phyloP scores from a whole-genome alignment of 2,329 filamentous ascomycete species.

The Parastagonospora nodorum region DNA sequence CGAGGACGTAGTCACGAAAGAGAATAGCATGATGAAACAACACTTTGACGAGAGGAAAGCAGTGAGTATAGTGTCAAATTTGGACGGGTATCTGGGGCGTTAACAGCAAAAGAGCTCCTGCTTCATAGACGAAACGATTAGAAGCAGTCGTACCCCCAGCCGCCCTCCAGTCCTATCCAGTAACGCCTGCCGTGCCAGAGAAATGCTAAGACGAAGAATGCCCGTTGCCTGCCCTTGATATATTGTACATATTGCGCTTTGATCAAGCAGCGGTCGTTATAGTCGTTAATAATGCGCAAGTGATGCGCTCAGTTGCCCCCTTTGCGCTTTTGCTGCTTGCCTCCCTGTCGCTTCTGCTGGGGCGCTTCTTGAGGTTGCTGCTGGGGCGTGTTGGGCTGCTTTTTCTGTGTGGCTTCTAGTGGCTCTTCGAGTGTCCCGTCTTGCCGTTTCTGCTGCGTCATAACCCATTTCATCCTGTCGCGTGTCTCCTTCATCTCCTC shows the following conservation, averaged over 20 bases:
- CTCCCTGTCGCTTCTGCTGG: slow-evolving; percentile 23
- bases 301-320: neutral
- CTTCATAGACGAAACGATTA: neutral
- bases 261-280: slow-evolving; percentile 24
- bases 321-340: slow-evolving; percentile 1
- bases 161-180: neutral
- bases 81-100: slow-evolving; percentile 1
- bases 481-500: slow-evolving; percentile 65
- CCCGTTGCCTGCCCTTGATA: slow-evolving; percentile 21
- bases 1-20: too few species aligned
- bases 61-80: slow-evolving; percentile 1
- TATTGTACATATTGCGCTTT: slow-evolving; percentile 28
- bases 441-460: slow-evolving; percentile 44
- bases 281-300: slow-evolving; percentile 11
- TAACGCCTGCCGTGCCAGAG: neutral
- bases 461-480: slow-evolving; percentile 73
- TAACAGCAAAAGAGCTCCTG: neutral
- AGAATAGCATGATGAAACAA: neutral
- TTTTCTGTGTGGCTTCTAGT: neutral
- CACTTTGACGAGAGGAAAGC: neutral
- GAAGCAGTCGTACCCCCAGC: neutral
- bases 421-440: neutral
- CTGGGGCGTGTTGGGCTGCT: too few species aligned
- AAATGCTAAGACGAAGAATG: slow-evolving; percentile 8
- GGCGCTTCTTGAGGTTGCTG: too few species aligned